These are phyloP conservation scores for Periconia digitata DNA, from an alignment of 2,329 filamentous ascomycete genomes.

Conservation along the genomic window DNA sequence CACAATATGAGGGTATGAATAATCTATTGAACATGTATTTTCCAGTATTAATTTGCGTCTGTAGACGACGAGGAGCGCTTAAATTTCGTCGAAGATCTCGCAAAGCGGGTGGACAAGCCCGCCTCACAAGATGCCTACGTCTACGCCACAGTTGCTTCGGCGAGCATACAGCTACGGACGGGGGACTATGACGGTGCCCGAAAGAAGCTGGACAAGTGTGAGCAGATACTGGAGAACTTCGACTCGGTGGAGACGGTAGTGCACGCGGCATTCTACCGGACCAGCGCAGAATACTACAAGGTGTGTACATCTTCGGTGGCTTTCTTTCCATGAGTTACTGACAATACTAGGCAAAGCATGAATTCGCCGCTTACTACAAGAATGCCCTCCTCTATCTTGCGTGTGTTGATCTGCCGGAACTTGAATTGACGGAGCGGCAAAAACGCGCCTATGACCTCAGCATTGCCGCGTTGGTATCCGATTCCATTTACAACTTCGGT, in stretches of 20 bases:
- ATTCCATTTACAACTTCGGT: slow-evolving; percentile 98
- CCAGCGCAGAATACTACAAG: slow-evolving; percentile 94
- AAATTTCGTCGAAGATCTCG: slow-evolving; percentile 78
- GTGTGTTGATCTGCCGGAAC: slow-evolving; percentile 80
- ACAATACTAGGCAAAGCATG: slow-evolving; percentile 66
- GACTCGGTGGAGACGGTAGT: slow-evolving; percentile 95
- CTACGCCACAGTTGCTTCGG: slow-evolving; percentile 88
- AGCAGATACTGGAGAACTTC: slow-evolving; percentile 85
- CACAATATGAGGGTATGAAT: slow-evolving; percentile 72
- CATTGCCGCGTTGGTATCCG: slow-evolving; percentile 88
- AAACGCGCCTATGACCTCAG: slow-evolving; percentile 88
- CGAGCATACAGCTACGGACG: slow-evolving; percentile 80
- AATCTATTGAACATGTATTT: too few species aligned
- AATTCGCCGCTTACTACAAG: slow-evolving; percentile 96
- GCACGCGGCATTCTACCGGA: slow-evolving; percentile 93
- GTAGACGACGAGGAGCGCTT: slow-evolving; percentile 85
- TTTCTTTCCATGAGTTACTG: background rate
- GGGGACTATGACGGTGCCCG: slow-evolving; percentile 79
- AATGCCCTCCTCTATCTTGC: slow-evolving; percentile 97
- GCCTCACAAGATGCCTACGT: slow-evolving; percentile 94
- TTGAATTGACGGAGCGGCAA: slow-evolving; percentile 74
- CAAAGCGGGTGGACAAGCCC: slow-evolving; percentile 86
- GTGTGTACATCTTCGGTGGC: slow-evolving; percentile 31
- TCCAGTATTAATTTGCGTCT: slow-evolving; percentile 23
- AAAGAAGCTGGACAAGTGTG: slow-evolving; percentile 82